Percentiles rank a stretch among this genome's conserved stretches.
phyloP scores from a whole-genome alignment of 371 early-diverging fungal species.

The Mortierella sp. region DNA sequence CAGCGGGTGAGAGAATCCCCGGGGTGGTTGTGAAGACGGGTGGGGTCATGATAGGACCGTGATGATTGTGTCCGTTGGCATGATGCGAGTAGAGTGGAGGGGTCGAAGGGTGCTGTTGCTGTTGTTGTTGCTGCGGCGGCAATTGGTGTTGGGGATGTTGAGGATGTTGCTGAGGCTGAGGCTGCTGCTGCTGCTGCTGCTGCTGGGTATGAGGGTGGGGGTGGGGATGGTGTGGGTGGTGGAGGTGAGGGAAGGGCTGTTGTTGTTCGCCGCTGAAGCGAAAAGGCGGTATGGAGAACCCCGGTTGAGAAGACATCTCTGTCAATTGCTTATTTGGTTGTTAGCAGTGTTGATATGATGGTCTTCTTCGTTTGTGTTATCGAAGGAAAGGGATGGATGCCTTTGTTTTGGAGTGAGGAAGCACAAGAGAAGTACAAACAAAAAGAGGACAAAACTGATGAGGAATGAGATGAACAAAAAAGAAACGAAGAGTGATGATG shows the following conservation, averaged over 20 bases:
- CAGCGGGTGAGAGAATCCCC: conserved; percentile 33
- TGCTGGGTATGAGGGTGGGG: not conserved
- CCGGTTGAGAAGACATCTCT: not conserved
- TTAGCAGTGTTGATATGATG: not conserved
- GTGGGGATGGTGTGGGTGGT: conserved; percentile 6
- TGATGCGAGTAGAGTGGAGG: conserved; percentile 25
- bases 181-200: conserved; percentile 20
- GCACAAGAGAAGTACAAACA: not conserved
- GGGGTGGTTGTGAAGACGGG: conserved; percentile 33
- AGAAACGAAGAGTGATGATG: not conserved
- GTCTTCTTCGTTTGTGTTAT: not conserved
- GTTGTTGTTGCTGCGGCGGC: not conserved
- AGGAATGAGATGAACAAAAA: not conserved
- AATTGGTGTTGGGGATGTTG: conserved; percentile 15
- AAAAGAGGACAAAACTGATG: not conserved
- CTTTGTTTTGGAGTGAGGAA: not conserved
- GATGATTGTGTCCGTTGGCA: not conserved
- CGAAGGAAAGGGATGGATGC: not conserved
- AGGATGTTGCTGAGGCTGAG: conserved; percentile 23
- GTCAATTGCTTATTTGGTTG: not conserved
- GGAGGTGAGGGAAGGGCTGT: not conserved
- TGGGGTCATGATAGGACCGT: conserved; percentile 24
- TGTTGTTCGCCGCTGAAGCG: not conserved
- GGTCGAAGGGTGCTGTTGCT: conserved; percentile 11
- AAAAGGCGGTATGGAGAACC: not conserved